Conservation (phyloP, 2,329 filamentous ascomycete genomes). For the Lecanicillium sp. region DNA sequence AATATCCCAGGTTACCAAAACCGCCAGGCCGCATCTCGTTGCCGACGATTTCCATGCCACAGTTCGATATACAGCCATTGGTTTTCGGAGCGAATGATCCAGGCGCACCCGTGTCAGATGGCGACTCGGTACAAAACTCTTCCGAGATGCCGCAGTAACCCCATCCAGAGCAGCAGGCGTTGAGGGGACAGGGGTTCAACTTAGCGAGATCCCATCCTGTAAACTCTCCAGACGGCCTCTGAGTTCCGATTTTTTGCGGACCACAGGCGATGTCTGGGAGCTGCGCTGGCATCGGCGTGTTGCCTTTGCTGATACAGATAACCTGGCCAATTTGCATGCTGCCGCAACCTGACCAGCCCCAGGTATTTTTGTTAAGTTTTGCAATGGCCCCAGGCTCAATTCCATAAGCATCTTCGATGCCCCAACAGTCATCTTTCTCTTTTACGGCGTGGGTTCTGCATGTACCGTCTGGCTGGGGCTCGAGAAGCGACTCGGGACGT, state of each 20-base stretch:
- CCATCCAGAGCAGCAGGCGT: conserved; percentile 16
- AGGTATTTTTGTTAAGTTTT: conserved; percentile 14
- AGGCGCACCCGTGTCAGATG: conserved; percentile 16
- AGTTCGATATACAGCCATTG: conserved; percentile 37
- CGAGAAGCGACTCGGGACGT: not conserved
- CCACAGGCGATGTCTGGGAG: conserved; percentile 36
- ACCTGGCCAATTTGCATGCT: conserved; percentile 9
- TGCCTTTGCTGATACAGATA: conserved; percentile 22
- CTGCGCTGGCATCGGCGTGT: conserved; percentile 21
- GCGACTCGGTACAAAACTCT: not conserved
- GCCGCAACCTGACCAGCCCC: conserved; percentile 23
- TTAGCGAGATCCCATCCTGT: conserved; percentile 22
- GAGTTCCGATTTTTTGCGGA: conserved; percentile 33
- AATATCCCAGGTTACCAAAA: conserved; percentile 19
- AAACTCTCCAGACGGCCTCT: conserved; percentile 19
- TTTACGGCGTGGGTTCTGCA: not conserved
- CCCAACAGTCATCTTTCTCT: not conserved
- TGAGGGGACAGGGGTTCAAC: conserved; percentile 31
- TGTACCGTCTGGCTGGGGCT: conserved; percentile 6
- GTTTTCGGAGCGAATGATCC: conserved; percentile 19
- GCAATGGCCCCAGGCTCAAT: not conserved
- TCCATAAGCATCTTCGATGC: not conserved
- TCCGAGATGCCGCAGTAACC: conserved; percentile 13
- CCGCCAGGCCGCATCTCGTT: not conserved
- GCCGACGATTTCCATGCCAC: conserved; percentile 25